Evolutionary conservation across 2,329 filamentous ascomycete genomes (phyloP), one percentile per base, ranked within the genome.

Genomic region (Exophiala spinifera): DNA sequence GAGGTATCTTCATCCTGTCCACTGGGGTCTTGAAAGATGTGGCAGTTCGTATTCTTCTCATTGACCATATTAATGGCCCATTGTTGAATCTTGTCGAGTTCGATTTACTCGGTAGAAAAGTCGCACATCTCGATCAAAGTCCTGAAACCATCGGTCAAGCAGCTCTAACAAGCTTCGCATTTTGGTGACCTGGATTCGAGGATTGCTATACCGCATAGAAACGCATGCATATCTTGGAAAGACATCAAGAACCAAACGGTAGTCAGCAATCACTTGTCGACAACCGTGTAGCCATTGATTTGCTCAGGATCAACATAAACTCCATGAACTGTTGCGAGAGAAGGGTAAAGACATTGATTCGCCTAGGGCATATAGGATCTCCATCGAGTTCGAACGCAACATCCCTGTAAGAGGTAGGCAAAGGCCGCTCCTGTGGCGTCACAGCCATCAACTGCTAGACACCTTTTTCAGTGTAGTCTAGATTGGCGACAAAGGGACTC

Each of bases 21-120:
- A n/a, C n/a, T n/a, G n/a, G n/a, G n/a, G n/a, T n/a, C n/a, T n/a
- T n/a, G n/a, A n/a, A n/a, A n/a, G n/a, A n/a, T n/a, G n/a, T n/a
- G n/a, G n/a, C n/a, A 77, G 56, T 74, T 72, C 55, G 75, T 67
- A 2, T 56, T 77, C 6, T 64, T 76, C 4, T 74, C 73, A 1
- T 65, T 77, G 50, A 57, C 19, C 45, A 47, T 31, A 15, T 54
- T 57, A 7, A 54, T 28, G 21, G 54, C 31, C 55, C 51, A 57
- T 47, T 53, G 54, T 40, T 54, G 49, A 34, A 57, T 50, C n/a
- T 51, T 15, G 11, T 51, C 55, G 28, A 46, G 31, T 21, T 45
- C 25, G 23, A 57, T 57, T 20, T 50, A 57, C 51, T 54, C 50
- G 31, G 45, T 49, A n/a, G 55, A 50, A 48, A 46, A 46, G 7